Evolutionary conservation across 2,329 filamentous ascomycete species (phyloP), one percentile per base, ranked within the genome.

Genomic region (Paecilomyces sp.): DNA sequence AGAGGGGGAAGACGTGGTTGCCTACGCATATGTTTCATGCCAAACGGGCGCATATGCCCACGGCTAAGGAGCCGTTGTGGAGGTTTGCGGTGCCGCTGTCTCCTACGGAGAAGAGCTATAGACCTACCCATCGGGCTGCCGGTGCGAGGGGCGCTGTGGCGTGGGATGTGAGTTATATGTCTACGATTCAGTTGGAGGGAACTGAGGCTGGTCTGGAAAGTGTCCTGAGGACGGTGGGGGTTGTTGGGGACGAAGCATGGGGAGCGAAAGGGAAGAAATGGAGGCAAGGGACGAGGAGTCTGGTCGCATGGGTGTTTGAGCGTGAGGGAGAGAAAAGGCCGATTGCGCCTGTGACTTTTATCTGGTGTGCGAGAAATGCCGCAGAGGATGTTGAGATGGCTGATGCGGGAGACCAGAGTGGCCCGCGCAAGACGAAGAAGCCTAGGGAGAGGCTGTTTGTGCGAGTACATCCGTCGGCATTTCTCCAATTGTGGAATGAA

Each of bases 101-200:
- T 3, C 91, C 93, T 0, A 95, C 89, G 30, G 88, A 91, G 70
- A 99, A 99, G 79, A 87, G 88, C 57, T 97, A 97, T 72, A 82
- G 94, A 56, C 86, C 91, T 54, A 94, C 91, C 0, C 92, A 97
- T 77, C 86, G 92, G 64, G 88, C 91, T 24, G 85, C 87, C 57
- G 86, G 87, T 30, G 82, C 88, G 57, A 85, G 88, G 64, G 92
- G 94, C 4, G 88, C 88, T 24, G 80, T 97, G 52, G 87, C 87
- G 0, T 97, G 93, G 92, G 94, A 99, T 75, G 90, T 86, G 80
- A 97, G 92, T 72, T 99, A 97, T 72, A 89, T 94, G 79, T 90
- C 90, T 66, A 96, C 91, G 1, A 88, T 97, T 64, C 83, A 88
- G 13, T 72, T 97, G 3, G 87, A 88, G 65, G 94, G 92, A 0